Conservation (phyloP, 495 filamentous ascomycete species). For the Aspergillus coremiiformis region DNA sequence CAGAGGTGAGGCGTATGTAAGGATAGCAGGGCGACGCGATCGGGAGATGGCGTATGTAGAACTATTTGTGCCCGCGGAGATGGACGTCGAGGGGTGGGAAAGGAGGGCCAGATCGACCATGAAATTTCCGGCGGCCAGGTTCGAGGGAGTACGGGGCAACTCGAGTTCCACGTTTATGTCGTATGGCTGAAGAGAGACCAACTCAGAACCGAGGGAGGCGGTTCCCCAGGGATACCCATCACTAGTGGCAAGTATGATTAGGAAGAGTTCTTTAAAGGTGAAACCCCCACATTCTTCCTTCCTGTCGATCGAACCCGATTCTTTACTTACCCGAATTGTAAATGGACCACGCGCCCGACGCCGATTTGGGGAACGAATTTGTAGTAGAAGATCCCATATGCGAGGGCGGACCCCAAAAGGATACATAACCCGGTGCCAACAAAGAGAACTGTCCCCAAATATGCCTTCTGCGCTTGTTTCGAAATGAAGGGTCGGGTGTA, state of each 20-base stretch:
- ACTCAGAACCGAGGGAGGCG: constrained; percentile 29
- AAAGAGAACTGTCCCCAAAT: constrained; percentile 64
- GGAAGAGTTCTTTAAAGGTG: background rate
- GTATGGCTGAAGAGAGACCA: constrained; percentile 46
- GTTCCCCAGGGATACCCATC: constrained; percentile 40
- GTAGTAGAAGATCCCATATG: constrained; percentile 74
- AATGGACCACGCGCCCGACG: constrained; percentile 58
- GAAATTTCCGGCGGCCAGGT: constrained; percentile 70
- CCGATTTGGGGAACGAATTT: constrained; percentile 69
- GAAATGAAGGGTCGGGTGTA: constrained; percentile 48
- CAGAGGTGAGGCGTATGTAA: constrained; percentile 59
- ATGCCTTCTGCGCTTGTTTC: constrained; percentile 59
- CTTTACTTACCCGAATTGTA: constrained; percentile 67
- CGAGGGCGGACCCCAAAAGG: constrained; percentile 53
- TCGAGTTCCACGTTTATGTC: constrained; percentile 66
- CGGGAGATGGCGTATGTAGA: constrained; percentile 29
- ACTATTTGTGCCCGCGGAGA: constrained; percentile 16
- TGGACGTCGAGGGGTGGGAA: constrained; percentile 26
- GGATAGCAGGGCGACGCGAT: constrained; percentile 54
- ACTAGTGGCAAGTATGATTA: constrained; percentile 15
- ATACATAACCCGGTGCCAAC: constrained; percentile 50
- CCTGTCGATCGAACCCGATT: background rate
- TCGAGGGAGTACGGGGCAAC: constrained; percentile 53
- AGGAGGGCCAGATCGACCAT: constrained; percentile 77
- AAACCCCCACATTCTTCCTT: background rate